phyloP scores from a whole-genome alignment of 1,284 basidiomycete species.

The Sanghuangporus baumii region DNA sequence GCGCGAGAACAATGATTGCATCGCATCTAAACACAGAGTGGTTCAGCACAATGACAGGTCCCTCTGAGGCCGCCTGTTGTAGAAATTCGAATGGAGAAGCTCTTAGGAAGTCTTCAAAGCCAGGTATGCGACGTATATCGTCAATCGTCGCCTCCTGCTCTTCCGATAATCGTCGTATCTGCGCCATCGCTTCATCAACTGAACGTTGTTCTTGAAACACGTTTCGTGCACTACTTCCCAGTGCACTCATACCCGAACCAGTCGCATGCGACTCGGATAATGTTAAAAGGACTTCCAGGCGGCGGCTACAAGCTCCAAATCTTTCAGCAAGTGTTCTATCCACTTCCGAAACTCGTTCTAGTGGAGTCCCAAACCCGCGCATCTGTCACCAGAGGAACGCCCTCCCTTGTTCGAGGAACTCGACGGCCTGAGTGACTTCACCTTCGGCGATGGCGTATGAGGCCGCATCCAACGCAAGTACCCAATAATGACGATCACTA shows the following conservation, averaged over 20 bases:
- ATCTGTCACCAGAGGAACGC: slow-evolving; percentile 1
- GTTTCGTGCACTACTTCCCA: neutral
- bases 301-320: neutral
- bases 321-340: neutral
- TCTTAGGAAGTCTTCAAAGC: slow-evolving; percentile 12
- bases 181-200: neutral
- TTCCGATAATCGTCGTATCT: neutral
- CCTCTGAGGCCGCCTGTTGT: slow-evolving; percentile 11
- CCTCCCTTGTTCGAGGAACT: slow-evolving; percentile 9
- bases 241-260: neutral
- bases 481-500: neutral
- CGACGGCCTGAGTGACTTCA: neutral
- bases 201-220: neutral
- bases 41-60: slow-evolving; percentile 10
- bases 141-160: slow-evolving; percentile 4
- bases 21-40: slow-evolving; percentile 4
- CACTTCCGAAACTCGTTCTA: neutral
- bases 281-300: neutral
- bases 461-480: neutral
- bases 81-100: slow-evolving; percentile 6
- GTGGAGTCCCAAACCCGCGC: neutral
- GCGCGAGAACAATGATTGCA: neutral
- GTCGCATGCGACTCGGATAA: neutral
- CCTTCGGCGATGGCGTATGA: neutral
- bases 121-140: slow-evolving; percentile 6